Base-by-base conservation (phyloP, 2,329 filamentous ascomycete genomes). In the Spiromastix sp. region DNA sequence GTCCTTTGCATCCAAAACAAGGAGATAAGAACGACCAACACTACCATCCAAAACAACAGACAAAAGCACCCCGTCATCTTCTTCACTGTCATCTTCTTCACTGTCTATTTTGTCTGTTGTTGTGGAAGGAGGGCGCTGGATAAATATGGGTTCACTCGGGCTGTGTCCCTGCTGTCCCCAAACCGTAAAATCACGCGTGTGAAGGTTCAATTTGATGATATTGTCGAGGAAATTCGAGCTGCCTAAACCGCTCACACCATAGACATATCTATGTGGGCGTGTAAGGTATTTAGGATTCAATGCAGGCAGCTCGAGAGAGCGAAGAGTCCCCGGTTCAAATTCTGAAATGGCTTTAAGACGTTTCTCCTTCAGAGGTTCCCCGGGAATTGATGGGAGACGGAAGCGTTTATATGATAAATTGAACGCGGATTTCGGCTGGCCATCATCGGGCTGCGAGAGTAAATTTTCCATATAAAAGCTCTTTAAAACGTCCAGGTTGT, bases 381-480 rank as follows among this genome's bases (percentile, higher is more conserved):
- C 8, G 18, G 57, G 52, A n/a, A 66, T 32, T 11, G 36, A 36
- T 4, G 56, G 46, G 1, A 66, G 49, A 10, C 58, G 55, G 43
- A 60, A 65, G n/a, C 61, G 53, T 5, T 56, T 46, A 17, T 60
- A 45, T 3, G 38, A 31, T 40, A 12, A 36, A 30, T 13, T 44
- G 8, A 64, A 54, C 10, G 66, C 55, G n/a, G 56, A 49, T 56
- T 60, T 68, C 13, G 55, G 60, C 39, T 53, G 50, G 1, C 64
- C 60, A 0, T 66, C 67, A 5, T 59, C 61, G 19, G 74, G 50
- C 34, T 74, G 67, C 10, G 67, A 71, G n/a, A 78, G 59, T 3
- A 86, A 52, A 25, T 81, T 72, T 32, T 82, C 71, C 54, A 85
- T 79, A 59, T 85, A 85, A 41, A 85, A 72, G 5, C 62, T 63